Evolutionary conservation across 331 rosid genomes (phyloP).

Genomic region (Malus hybrid): DNA sequence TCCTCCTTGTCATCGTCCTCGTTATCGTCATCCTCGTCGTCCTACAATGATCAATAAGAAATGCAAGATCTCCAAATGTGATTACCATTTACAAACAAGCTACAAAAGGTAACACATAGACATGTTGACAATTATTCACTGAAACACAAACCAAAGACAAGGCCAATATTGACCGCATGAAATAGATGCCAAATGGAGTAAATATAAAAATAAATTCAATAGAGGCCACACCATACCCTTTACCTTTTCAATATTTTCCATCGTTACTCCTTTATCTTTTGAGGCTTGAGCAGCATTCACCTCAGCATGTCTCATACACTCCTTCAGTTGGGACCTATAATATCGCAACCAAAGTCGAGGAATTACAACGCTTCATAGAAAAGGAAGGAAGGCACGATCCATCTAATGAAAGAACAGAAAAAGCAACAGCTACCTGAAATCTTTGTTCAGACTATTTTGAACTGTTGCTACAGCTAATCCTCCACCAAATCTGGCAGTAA

Average conservation of each 20-base stretch:
- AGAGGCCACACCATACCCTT: background rate
- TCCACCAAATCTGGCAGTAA: conserved; percentile 64
- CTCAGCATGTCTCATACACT: conserved; percentile 82
- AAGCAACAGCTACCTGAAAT: conserved; percentile 56
- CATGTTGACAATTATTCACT: no score
- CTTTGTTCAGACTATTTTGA: conserved; percentile 65
- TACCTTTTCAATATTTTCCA: conserved; percentile 82
- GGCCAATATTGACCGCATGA: no score
- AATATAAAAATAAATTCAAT: no score
- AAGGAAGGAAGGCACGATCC: background rate
- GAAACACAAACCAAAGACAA: no score
- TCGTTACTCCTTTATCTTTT: conserved; percentile 80
- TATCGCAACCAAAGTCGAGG: background rate
- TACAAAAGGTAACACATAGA: no score
- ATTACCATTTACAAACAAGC: no score
- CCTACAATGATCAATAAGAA: no score
- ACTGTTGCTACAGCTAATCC: conserved; percentile 76
- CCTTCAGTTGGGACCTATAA: conserved; percentile 68
- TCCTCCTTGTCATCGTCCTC: no score
- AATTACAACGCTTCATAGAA: background rate
- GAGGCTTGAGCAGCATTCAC: conserved; percentile 85
- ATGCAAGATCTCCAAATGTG: no score
- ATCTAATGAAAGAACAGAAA: background rate
- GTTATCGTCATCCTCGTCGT: no score
- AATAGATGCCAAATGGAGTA: no score